Evolutionary conservation across 2,329 filamentous ascomycete genomes (phyloP).

Genomic region (Cercospora sojina): DNA sequence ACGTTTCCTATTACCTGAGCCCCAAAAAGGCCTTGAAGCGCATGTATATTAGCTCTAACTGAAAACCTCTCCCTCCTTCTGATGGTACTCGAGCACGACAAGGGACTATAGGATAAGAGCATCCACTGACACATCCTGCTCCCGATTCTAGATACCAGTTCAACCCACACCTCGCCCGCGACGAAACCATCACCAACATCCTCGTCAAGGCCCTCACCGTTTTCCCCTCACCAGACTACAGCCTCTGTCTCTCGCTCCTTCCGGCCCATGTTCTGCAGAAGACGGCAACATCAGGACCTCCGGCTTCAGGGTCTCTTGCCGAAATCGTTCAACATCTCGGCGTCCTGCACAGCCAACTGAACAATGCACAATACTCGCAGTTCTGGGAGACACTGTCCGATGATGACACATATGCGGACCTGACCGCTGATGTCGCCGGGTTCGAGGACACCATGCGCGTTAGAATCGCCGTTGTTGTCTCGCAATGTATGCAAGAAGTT

Average conservation of each 20-base stretch:
- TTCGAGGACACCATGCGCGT: conserved; percentile 94
- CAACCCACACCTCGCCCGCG: conserved; percentile 95
- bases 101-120: conserved; percentile 11
- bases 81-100: background rate
- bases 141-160: conserved; percentile 79
- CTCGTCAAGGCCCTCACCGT: conserved; percentile 97
- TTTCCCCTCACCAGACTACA: conserved; percentile 95
- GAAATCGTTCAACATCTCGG: conserved; percentile 90
- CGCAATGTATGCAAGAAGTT: conserved; percentile 80
- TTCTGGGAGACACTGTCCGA: conserved; percentile 94
- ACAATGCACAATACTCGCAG: conserved; percentile 81
- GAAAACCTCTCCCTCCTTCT: conserved; percentile 45
- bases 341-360: conserved; percentile 79
- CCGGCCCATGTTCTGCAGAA: conserved; percentile 72
- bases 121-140: background rate
- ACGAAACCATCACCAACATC: conserved; percentile 97
- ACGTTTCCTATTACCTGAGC: conserved; percentile 99
- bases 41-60: conserved; percentile 71
- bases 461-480: conserved; percentile 83
- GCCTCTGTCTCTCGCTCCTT: conserved; percentile 88
- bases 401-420: conserved; percentile 92
- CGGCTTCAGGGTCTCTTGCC: conserved; percentile 64
- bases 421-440: conserved; percentile 88
- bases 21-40: conserved; percentile 59
- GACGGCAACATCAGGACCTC: conserved; percentile 48